phyloP scores from a whole-genome alignment of 164 flowering plant genomes.

The Piper longum region DNA sequence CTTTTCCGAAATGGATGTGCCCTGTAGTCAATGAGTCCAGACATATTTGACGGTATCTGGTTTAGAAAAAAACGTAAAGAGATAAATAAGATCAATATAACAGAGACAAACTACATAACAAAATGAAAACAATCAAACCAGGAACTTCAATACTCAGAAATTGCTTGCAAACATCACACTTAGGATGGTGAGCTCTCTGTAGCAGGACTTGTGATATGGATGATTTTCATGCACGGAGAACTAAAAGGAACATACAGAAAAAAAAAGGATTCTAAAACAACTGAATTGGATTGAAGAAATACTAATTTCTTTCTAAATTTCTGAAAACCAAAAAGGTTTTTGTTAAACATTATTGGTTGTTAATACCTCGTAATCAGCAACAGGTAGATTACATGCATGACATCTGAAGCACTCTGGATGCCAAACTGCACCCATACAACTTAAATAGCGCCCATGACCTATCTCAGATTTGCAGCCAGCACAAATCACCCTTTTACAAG shows the following conservation, averaged over 20 bases:
- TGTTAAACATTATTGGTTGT: background rate
- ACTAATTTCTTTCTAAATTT: background rate
- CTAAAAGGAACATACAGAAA: constrained; percentile 26
- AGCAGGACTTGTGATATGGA: constrained; percentile 89
- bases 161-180: constrained; percentile 84
- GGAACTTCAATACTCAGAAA: constrained; percentile 44
- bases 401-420: constrained; percentile 97
- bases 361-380: constrained; percentile 82
- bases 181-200: constrained; percentile 85
- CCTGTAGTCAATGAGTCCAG: constrained; percentile 85
- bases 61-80: background rate
- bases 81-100: background rate
- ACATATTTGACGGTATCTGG: constrained; percentile 81
- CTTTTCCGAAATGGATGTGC: constrained; percentile 91
- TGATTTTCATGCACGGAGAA: constrained; percentile 69
- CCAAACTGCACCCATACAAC: constrained; percentile 89
- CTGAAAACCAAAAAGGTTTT: background rate
- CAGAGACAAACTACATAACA: background rate
- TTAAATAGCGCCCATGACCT: constrained; percentile 81
- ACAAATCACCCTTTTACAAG: constrained; percentile 39
- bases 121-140: background rate
- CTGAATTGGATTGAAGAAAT: background rate
- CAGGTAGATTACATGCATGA: constrained; percentile 67
- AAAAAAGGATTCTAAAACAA: background rate
- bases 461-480: constrained; percentile 84